Conservation (phyloP, 768 basidiomycete genomes). For the Cystobasidium onofrii region DNA sequence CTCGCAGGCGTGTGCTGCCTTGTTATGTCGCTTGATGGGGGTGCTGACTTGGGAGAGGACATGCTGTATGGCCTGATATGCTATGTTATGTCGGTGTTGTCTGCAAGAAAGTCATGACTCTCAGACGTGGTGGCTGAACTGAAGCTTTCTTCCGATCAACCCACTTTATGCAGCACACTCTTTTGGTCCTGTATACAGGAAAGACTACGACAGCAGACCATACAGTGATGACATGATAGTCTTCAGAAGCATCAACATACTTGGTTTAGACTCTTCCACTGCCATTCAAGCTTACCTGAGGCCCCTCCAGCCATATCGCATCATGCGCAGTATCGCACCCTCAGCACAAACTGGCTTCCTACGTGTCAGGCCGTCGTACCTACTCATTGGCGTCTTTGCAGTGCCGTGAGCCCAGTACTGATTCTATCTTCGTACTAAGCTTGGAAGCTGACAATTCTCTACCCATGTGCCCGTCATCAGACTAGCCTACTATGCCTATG, state of each 20-base stretch:
- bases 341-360: neutral
- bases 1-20: slow-evolving; percentile 4
- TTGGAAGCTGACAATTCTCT: neutral
- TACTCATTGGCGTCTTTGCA: neutral
- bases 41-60: neutral
- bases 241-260: neutral
- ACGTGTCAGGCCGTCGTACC: neutral
- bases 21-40: slow-evolving; percentile 6
- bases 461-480: neutral
- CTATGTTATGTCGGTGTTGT: too few species aligned
- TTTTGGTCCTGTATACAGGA: neutral
- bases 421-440: too few species aligned
- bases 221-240: neutral
- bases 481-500: slow-evolving; percentile 19
- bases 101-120: neutral
- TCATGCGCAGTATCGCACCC: neutral
- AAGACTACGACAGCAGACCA: neutral
- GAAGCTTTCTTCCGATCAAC: neutral
- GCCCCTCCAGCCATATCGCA: neutral
- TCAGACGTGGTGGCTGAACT: neutral
- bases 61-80: slow-evolving; percentile 16
- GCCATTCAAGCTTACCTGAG: neutral
- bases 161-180: neutral
- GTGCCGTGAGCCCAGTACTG: slow-evolving; percentile 8
- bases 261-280: neutral